Conservation (phyloP, 306 rosid species). For the Medicago arabica region DNA sequence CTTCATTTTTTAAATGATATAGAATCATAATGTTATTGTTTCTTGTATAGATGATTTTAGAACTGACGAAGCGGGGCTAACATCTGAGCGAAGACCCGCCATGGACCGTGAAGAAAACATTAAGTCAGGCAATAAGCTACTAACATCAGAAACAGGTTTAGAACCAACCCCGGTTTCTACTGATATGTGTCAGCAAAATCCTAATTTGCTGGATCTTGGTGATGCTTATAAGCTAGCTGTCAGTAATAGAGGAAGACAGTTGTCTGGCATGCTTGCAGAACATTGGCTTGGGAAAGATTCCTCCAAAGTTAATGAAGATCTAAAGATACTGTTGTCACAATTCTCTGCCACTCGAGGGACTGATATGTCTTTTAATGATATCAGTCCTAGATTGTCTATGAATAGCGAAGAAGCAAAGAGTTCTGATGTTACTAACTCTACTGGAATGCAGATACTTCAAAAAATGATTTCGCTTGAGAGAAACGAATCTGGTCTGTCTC, state of each 20-base stretch:
- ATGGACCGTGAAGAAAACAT: conserved; percentile 47
- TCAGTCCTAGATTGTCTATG: conserved; percentile 77
- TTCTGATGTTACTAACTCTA: conserved; percentile 58
- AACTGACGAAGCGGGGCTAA: conserved; percentile 46
- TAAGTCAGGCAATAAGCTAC: conserved; percentile 45
- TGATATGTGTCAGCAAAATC: conserved; percentile 59
- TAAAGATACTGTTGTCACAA: conserved; percentile 72
- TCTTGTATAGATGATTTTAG: conserved; percentile 44
- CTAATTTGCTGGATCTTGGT: conserved; percentile 73
- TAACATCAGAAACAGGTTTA: conserved; percentile 60
- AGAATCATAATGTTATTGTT: conserved; percentile 9
- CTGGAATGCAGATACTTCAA: conserved; percentile 75
- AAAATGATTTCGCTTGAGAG: conserved; percentile 84
- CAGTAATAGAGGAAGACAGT: conserved; percentile 63
- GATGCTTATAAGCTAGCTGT: conserved; percentile 92
- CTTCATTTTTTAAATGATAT: conserved; percentile 26
- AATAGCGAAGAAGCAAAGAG: conserved; percentile 66
- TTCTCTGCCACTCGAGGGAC: conserved; percentile 70
- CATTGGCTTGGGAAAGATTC: conserved; percentile 86
- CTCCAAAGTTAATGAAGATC: conserved; percentile 76
- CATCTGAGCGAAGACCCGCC: conserved; percentile 40
- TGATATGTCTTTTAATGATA: conserved; percentile 60
- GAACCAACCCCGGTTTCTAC: conserved; percentile 53
- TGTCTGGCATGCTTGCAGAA: conserved; percentile 71
- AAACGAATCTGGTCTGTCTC: conserved; percentile 85